Percentiles rank a stretch among this genome's conserved stretches.
These are phyloP conservation scores for Nakaseomyces bracarensis DNA, from an alignment of 1,139 yeast genomes.

Conservation along the genomic window DNA sequence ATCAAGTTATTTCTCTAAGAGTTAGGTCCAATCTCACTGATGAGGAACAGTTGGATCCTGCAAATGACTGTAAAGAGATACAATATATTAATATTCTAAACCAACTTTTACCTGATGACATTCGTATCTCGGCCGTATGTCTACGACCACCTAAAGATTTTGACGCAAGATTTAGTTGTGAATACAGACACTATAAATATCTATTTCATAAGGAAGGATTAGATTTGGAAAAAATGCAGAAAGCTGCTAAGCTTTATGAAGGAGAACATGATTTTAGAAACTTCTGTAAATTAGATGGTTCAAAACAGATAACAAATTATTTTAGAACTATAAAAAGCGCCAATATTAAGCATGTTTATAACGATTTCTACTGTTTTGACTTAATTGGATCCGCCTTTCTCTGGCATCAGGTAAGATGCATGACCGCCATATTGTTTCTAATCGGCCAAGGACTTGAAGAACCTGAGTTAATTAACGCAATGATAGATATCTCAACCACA, in stretches of 20 bases:
- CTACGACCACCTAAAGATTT: conserved; percentile 74
- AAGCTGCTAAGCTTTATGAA: conserved; percentile 55
- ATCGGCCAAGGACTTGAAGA: conserved; percentile 73
- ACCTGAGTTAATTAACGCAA: conserved; percentile 46
- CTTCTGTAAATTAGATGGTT: conserved; percentile 89
- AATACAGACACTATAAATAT: conserved; percentile 75
- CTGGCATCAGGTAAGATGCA: conserved; percentile 98
- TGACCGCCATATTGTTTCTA: conserved; percentile 74
- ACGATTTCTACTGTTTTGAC: conserved; percentile 58
- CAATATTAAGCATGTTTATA: conserved; percentile 38
- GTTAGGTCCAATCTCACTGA: conserved; percentile 59
- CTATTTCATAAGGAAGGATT: conserved; percentile 50
- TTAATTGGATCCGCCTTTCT: conserved; percentile 83
- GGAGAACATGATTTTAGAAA: conserved; percentile 91
- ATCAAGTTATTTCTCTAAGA: conserved; percentile 77
- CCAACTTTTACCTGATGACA: conserved; percentile 70
- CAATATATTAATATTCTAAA: conserved; percentile 72
- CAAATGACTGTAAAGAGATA: conserved; percentile 56
- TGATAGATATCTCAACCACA: conserved; percentile 49
- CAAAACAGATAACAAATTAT: conserved; percentile 81
- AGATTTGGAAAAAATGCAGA: conserved; percentile 56
- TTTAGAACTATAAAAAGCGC: conserved; percentile 49
- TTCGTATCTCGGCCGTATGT: conserved; percentile 73
- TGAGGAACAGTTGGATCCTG: conserved; percentile 50
- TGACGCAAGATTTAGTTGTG: conserved; percentile 90